Conservation (phyloP, 345 rosid species). For the Lumnitzera littorea region DNA sequence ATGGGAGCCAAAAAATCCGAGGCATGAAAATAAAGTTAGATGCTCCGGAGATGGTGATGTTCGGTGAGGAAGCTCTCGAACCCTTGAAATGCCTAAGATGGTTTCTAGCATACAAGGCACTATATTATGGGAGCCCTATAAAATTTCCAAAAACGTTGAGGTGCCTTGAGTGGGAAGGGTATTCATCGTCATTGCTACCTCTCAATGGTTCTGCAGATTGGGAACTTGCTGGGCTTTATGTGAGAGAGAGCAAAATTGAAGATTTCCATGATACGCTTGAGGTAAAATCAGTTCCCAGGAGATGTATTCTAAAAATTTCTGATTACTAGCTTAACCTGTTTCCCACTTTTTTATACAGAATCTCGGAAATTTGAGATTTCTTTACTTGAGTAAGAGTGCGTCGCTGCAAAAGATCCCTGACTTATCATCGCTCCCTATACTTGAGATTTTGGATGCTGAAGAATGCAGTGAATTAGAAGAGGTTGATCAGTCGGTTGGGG, state of each 20-base stretch:
- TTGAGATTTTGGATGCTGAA: constrained; percentile 5
- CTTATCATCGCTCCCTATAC: constrained; percentile 3
- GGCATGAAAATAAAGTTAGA: too few relatives aligned
- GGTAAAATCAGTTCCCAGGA: background rate
- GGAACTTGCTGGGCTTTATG: too few relatives aligned
- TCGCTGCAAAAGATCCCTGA: background rate
- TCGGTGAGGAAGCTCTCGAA: too few relatives aligned
- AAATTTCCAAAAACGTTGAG: too few relatives aligned
- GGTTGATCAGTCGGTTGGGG: constrained; percentile 2
- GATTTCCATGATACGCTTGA: background rate
- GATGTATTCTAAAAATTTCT: too few relatives aligned
- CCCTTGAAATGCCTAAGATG: too few relatives aligned
- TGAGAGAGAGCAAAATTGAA: background rate
- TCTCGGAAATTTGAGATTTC: background rate
- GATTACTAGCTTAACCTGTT: background rate
- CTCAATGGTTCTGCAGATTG: too few relatives aligned
- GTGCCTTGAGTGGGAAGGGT: too few relatives aligned
- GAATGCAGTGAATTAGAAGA: constrained; percentile 6
- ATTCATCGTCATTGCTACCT: too few relatives aligned
- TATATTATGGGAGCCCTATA: too few relatives aligned
- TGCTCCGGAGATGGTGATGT: too few relatives aligned
- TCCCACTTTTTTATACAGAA: background rate
- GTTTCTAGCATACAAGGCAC: too few relatives aligned
- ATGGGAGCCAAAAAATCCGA: background rate
- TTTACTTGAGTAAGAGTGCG: constrained; percentile 1